Evolutionary conservation across 73 alveolate species (phyloP), one percentile per base, ranked within the genome.

Genomic region (Blepharisma stoltei): DNA sequence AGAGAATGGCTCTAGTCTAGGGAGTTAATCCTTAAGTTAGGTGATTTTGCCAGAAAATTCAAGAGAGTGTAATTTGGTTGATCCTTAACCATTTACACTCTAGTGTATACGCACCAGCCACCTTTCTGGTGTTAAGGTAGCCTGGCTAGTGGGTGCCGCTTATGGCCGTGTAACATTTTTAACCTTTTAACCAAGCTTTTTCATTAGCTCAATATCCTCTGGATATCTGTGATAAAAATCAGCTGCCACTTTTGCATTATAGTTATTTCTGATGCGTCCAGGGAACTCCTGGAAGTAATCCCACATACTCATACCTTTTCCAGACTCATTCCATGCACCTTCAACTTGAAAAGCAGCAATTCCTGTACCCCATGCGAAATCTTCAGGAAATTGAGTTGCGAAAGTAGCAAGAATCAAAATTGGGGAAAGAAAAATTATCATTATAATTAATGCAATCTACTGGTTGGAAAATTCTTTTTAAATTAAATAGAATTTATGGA

Each of bases 281-380:
- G 83, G 80, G 14, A 71, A 70, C 18, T 54, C 71, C 46, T 83
- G 80, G 67, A 84, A 80, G 73, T 82, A 70, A 81, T 87, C 93
- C 88, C 85, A 76, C 67, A 79, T 78, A 49, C 83, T 32, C 5
- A 53, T 70, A 49, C 87, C 82, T 44, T 77, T 55, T 6, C 82
- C 86, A 7, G 54, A 68, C 53, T 52, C 37, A 8, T 65, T 69
- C n/a, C 77, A 18, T 6, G 82, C 90, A n/a, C 86, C 86, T 37
- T 78, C 95, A 23, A 88, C 69, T 71, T 88, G 92, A 66, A 65
- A 88, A 49, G 95, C 88, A 1, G 95, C 95, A 3, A 92, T 88
- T 6, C 92, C 95, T 14, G 80, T 66, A 25, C 95, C 95, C 91
- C 91, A 84, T 37, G 47, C 7, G n/a, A 84, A 84, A 75, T 54